phyloP scores from a whole-genome alignment of 208 protist genomes.

The Trypanosoma congolense region DNA sequence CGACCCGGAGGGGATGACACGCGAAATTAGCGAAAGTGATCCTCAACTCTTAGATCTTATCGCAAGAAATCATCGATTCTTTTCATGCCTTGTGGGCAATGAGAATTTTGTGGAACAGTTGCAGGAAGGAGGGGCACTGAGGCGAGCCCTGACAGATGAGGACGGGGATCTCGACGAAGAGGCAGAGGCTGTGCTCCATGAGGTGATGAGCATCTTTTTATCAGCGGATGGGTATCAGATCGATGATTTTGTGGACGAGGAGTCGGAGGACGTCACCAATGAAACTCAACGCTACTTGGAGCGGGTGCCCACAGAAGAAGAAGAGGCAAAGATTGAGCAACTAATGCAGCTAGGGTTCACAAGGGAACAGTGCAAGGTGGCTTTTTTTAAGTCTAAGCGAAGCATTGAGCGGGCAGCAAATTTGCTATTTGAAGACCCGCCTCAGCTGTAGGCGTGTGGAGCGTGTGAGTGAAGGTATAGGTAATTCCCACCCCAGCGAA shows the following conservation, averaged over 20 bases:
- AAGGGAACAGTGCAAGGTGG: constrained; percentile 75
- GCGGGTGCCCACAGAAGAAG: constrained; percentile 58
- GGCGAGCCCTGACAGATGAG: constrained; percentile 5
- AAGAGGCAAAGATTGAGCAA: constrained; percentile 81
- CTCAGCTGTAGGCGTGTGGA: constrained; percentile 38
- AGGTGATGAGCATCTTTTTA: constrained; percentile 20
- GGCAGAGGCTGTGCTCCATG: constrained; percentile 23
- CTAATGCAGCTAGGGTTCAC: constrained; percentile 80
- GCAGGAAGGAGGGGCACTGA: constrained; percentile 6
- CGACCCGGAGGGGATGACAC: constrained; percentile 62
- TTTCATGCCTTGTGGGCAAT: constrained; percentile 75
- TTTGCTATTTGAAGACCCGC: constrained; percentile 84
- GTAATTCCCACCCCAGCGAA: too few relatives aligned
- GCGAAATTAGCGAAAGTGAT: constrained; percentile 62
- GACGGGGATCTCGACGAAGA: constrained; percentile 38
- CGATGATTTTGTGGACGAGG: constrained; percentile 3
- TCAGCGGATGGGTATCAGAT: neutral
- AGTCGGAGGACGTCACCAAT: neutral
- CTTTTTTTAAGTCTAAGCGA: constrained; percentile 76
- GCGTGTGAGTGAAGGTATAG: neutral
- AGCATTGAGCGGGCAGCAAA: constrained; percentile 82
- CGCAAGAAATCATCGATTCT: constrained; percentile 65
- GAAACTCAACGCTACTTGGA: constrained; percentile 39
- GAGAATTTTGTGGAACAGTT: constrained; percentile 42
- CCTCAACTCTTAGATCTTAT: constrained; percentile 79